Evolutionary conservation across 306 rosid species (phyloP), one percentile per base, ranked within the genome.

Genomic region (Astragalus glycyphyllos): DNA sequence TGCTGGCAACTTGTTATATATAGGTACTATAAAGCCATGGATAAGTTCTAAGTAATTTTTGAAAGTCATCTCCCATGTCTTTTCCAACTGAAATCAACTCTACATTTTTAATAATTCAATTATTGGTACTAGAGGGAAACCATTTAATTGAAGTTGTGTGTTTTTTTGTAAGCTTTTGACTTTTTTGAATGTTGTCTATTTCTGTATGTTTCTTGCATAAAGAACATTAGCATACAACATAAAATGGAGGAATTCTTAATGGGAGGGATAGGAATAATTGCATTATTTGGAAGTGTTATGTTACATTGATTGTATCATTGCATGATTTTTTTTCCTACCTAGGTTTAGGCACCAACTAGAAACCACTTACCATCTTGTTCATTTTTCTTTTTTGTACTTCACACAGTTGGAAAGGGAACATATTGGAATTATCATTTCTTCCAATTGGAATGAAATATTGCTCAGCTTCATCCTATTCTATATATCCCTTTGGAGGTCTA

Each of bases 221-320:
- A 42, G n/a, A 29, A 41, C 8, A 34, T 35, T 53, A 51, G 17
- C n/a, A 10, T 32, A 44, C 15, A 7, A 60, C 67, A 55, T 45
- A 58, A 50, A n/a, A 5, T 64, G 10, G 8, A 59, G n/a, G n/a
- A n/a, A n/a, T n/a, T n/a, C n/a, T n/a, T n/a, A n/a, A n/a, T n/a
- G n/a, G n/a, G n/a, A n/a, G n/a, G n/a, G n/a, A n/a, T n/a, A n/a
- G n/a, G n/a, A n/a, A n/a, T n/a, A n/a, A n/a, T n/a, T n/a, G n/a
- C n/a, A n/a, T n/a, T n/a, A n/a, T n/a, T n/a, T n/a, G n/a, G n/a
- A n/a, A n/a, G n/a, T n/a, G n/a, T n/a, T n/a, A n/a, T 20, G 31
- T 75, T 57, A 50, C 56, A 23, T 75, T 34, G 67, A 45, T 66
- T 29, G 34, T 66, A 66, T 47, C 79, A 75, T 67, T 70, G 29